Evolutionary conservation across 1,284 basidiomycete genomes (phyloP).

Genomic region (Cutaneotrichosporon cavernicola): DNA sequence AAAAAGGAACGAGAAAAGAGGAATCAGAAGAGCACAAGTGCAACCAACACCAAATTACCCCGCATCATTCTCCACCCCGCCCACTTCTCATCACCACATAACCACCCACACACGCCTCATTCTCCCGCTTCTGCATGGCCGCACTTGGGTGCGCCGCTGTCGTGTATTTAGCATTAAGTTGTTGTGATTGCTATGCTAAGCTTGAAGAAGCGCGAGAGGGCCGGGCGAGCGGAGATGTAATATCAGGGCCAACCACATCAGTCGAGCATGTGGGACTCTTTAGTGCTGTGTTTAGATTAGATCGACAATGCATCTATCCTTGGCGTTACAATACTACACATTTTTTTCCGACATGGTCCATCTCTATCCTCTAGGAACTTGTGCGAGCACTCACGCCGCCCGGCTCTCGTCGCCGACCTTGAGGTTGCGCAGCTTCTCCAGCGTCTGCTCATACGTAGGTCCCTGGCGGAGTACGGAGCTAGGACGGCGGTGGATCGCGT

Average conservation of each 20-base stretch:
- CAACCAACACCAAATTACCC: background rate
- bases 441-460: slow-evolving; percentile 11
- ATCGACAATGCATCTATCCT: background rate
- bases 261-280: too few species aligned
- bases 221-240: background rate
- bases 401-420: background rate
- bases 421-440: slow-evolving; percentile 10
- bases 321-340: slow-evolving; percentile 3
- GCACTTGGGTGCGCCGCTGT: background rate
- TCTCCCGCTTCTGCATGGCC: slow-evolving; percentile 10
- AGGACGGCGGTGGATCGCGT: background rate
- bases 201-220: background rate
- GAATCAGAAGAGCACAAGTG: slow-evolving; percentile 9
- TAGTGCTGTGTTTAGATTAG: too few species aligned
- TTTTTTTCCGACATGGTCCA: background rate
- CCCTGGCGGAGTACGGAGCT: slow-evolving; percentile 5
- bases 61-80: slow-evolving; percentile 4
- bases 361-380: background rate
- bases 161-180: slow-evolving; percentile 16
- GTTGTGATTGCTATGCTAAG: slow-evolving; percentile 17
- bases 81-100: background rate
- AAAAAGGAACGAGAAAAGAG: background rate
- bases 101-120: slow-evolving; percentile 6
- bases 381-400: background rate
- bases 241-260: background rate